These are phyloP conservation scores for Termitomyces sp. DNA, from an alignment of 768 basidiomycete species.

Conservation along the genomic window DNA sequence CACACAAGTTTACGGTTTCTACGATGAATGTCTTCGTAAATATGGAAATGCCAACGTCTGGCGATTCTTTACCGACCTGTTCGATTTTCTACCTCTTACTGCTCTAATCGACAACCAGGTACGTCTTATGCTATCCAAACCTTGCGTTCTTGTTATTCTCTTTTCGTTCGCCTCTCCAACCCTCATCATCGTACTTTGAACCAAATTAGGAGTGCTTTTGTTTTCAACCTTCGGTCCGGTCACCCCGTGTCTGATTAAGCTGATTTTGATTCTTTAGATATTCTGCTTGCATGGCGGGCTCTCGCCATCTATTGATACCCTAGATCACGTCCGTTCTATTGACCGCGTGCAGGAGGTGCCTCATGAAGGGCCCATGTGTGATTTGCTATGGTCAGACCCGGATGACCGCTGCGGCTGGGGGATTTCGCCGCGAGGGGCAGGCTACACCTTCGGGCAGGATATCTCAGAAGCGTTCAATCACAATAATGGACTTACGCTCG, in stretches of 20 bases:
- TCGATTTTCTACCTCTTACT: constrained; percentile 95
- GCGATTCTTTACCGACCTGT: constrained; percentile 98
- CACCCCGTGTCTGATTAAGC: constrained; percentile 15
- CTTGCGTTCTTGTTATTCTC: not conserved
- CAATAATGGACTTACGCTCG: constrained; percentile 95
- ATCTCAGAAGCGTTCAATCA: constrained; percentile 99
- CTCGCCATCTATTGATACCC: constrained; percentile 98
- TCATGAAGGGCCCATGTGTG: constrained; percentile 99
- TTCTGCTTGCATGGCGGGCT: constrained; percentile 98
- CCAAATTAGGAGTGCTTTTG: constrained; percentile 8
- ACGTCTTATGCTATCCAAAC: constrained; percentile 28
- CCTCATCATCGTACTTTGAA: constrained; percentile 4
- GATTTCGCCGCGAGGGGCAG: constrained; percentile 96
- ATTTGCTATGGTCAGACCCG: constrained; percentile 98
- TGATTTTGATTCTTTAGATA: constrained; percentile 52
- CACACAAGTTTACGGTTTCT: constrained; percentile 99
- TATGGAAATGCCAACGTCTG: constrained; percentile 99
- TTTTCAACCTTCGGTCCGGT: constrained; percentile 4
- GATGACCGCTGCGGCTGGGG: constrained; percentile 99
- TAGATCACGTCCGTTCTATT: constrained; percentile 98
- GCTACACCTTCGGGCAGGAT: constrained; percentile 98
- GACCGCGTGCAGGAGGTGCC: constrained; percentile 99
- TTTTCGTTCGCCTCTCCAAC: constrained; percentile 5
- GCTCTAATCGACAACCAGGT: constrained; percentile 99
- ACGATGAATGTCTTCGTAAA: constrained; percentile 98